Evolutionary conservation across 2,329 filamentous ascomycete species (phyloP), one percentile per base, ranked within the genome.

Genomic region (Scytalidium sp.): DNA sequence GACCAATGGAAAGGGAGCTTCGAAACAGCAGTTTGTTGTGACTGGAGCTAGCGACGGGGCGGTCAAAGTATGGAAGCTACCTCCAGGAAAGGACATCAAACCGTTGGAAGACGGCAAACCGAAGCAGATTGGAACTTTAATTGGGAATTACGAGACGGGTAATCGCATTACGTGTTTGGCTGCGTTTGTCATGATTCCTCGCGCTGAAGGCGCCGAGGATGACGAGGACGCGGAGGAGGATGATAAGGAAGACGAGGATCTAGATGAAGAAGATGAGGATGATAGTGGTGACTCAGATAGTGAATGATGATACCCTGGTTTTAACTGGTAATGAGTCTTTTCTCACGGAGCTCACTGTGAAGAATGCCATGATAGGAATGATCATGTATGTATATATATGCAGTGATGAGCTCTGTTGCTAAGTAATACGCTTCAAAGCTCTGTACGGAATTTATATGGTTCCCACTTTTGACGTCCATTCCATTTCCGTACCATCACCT

Each of bases 151-250:
- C 62, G 87, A 92, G 68, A 96, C 92, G 19, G 84, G 86, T 42
- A 92, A 93, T 66, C 78, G 94, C 50, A 91, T 97, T 58, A 97
- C 92, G 32, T 97, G 94, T 66, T 65, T 97, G 61, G 84, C 83
- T 60, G 87, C 87, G 19, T 97, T 96, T 72, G 74, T 89, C 55
- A 95, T 97, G 90, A 80, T 88, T 67, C 79, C 84, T 59, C 74
- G 78, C 43, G 79, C 81, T 15, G 82, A 84, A 39, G 79, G 78
- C 19, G 73, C 75, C 41, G 83, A 83, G 59, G 82, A 81, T 27
- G 60, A 60, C 15, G 45, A 43, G 8, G 43, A 54, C 19, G 58
- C 58, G 42, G 54, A 56, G 22, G 56, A 60, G n/a, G 56, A 59
- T 19, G 56, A 57, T 40, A 58, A 64, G 22, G 57, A 54, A 10